Conservation (phyloP, 257 asterid genomes). For the Solanum pinnatisectum region DNA sequence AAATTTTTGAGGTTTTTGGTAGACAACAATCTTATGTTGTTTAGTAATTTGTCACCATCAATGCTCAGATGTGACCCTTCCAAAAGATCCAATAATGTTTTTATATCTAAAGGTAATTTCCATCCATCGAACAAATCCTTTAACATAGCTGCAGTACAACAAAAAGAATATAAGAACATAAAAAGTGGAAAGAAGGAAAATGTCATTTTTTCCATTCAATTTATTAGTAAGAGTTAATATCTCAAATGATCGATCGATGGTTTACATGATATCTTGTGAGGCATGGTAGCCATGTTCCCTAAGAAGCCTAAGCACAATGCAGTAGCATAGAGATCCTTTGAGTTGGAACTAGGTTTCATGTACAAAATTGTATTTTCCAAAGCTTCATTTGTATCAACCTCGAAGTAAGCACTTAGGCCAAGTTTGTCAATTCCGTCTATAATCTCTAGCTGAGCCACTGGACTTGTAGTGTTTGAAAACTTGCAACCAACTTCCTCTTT, state of each 20-base stretch:
- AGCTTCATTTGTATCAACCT: constrained; percentile 19
- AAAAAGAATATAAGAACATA: no score
- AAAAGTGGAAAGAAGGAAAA: background rate
- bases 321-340: constrained; percentile 9
- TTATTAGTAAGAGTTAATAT: background rate
- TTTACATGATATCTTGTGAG: constrained; percentile 13
- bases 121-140: constrained; percentile 10
- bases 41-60: constrained; percentile 25
- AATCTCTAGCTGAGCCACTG: background rate
- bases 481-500: constrained; percentile 16
- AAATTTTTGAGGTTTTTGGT: background rate
- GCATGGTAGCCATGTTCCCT: constrained; percentile 40
- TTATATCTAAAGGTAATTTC: background rate
- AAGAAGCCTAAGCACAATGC: constrained; percentile 31
- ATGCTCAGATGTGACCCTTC: constrained; percentile 34
- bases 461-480: background rate
- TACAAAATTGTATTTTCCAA: background rate
- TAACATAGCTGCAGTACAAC: constrained; percentile 21
- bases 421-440: background rate
- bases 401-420: constrained; percentile 27
- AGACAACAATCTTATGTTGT: constrained; percentile 12
- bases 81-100: constrained; percentile 18
- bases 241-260: background rate
- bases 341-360: background rate
- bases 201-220: background rate